Conservation (phyloP, 345 rosid genomes). For the Populus davidiana region DNA sequence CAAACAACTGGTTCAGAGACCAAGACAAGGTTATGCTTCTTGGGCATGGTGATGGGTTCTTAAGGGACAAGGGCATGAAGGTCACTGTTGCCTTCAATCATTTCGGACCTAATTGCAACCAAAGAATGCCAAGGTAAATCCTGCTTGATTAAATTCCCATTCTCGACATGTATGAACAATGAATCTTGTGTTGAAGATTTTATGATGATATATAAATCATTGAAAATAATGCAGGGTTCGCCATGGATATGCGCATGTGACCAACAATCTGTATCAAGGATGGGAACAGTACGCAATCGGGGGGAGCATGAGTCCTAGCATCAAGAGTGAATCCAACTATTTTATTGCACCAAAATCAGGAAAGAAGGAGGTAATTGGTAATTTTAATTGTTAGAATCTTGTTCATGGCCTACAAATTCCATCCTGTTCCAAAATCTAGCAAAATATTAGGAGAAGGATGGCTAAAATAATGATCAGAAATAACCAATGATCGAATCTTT, state of each 20-base stretch:
- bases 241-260: constrained; percentile 34
- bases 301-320: constrained; percentile 54
- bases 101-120: constrained; percentile 83
- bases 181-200: too few relatives aligned
- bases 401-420: too few relatives aligned
- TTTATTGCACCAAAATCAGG: constrained; percentile 30
- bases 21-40: constrained; percentile 90
- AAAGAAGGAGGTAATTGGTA: not conserved
- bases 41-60: constrained; percentile 64
- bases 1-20: constrained; percentile 56
- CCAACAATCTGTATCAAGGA: constrained; percentile 70
- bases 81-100: constrained; percentile 66
- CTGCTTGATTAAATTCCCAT: too few relatives aligned
- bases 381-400: too few relatives aligned
- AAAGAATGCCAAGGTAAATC: constrained; percentile 68
- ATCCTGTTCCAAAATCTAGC: too few relatives aligned
- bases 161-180: too few relatives aligned
- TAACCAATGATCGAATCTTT: too few relatives aligned
- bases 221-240: constrained; percentile 35
- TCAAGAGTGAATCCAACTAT: constrained; percentile 68
- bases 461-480: too few relatives aligned
- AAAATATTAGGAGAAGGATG: too few relatives aligned
- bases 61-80: constrained; percentile 58
- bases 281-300: constrained; percentile 83
- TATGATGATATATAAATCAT: too few relatives aligned